Evolutionary conservation across 345 rosid species (phyloP).

Genomic region (Gynandropsis gynandra): DNA sequence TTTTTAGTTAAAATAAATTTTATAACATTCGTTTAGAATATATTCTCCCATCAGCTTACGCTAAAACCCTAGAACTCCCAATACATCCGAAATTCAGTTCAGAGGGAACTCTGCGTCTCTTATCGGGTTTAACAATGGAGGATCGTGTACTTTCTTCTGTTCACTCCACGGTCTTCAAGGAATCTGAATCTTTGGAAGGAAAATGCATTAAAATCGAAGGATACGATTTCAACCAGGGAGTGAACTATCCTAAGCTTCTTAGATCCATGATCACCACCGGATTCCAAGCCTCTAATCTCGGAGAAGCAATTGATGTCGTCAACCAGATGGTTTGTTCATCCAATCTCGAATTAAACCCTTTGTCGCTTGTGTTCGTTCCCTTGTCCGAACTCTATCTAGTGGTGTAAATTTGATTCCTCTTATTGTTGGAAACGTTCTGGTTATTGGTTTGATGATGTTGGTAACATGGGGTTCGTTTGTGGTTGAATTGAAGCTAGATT

Average conservation of each 20-base stretch:
- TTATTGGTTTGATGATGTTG: constrained; percentile 1
- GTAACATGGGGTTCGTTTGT: constrained; percentile 9
- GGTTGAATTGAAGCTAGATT: constrained; percentile 59
- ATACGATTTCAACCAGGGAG: constrained; percentile 73
- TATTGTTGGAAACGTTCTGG: neutral
- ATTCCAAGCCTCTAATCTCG: constrained; percentile 94
- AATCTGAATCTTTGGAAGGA: constrained; percentile 65
- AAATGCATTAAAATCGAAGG: constrained; percentile 59
- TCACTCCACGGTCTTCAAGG: constrained; percentile 65
- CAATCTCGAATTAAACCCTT: neutral
- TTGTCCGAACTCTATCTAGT: neutral
- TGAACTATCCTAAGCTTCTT: constrained; percentile 51
- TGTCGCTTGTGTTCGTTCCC: neutral
- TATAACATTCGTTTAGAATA: too few species aligned
- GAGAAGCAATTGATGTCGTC: constrained; percentile 69
- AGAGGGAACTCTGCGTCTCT: neutral
- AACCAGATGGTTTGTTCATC: constrained; percentile 61
- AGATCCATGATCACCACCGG: constrained; percentile 77
- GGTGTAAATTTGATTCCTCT: neutral
- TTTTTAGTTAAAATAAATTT: too few species aligned
- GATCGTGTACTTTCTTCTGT: constrained; percentile 39
- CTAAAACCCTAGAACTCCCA: constrained; percentile 22
- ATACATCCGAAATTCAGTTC: constrained; percentile 9
- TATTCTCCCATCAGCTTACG: constrained; percentile 1
- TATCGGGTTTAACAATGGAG: constrained; percentile 30